Base-by-base conservation (phyloP, 345 rosid species). In the Zanthoxylum bungeanum region DNA sequence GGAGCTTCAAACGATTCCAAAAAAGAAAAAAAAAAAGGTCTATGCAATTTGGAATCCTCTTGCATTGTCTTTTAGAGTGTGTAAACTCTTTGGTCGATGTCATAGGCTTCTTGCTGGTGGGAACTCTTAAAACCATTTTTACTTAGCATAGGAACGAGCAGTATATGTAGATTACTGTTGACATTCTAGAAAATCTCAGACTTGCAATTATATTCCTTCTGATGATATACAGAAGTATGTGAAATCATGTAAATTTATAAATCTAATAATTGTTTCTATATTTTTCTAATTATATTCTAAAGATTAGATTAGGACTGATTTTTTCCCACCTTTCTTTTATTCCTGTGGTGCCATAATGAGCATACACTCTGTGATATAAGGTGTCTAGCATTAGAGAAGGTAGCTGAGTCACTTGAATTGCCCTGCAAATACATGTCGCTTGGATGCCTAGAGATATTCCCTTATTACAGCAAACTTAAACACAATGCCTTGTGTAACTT, bases 281-380 rank as follows among this genome's bases (percentile, higher is more conserved):
- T 2, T 52, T 37, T 10, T 51, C 36, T n/a, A 52, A 51, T 19
- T 44, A 11, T 31, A 50, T 47, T 11, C 50, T 22, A n/a, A 59
- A 46, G 16, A 47, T 28, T n/a, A n/a, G n/a, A n/a, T n/a, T 57
- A 17, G 16, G 22, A 50, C 39, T 27, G 62, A 31, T 72, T 24
- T 65, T 24, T 27, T 24, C n/a, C 44, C 3, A 2, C 6, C 4
- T 40, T 22, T 69, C 12, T 24, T 65, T 39, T n/a, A n/a, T 60
- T 4, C 56, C 51, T 69, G 82, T 97, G 92, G 98, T 93, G 98
- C 81, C 98, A 88, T 80, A 93, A 93, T 71, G 98, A 97, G 36
- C 98, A 92, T 76, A 93, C 98, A 14, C 91, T 93, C 11, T 93
- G 98, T 77, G 98, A 93, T 75, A 88, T 91, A 51, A 91, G 98